A percentile compares a stretch with the other conserved stretches of the same genome.
These are phyloP conservation scores for Babesia caballi DNA, from an alignment of 169 alveolate genomes.

Conservation along the genomic window DNA sequence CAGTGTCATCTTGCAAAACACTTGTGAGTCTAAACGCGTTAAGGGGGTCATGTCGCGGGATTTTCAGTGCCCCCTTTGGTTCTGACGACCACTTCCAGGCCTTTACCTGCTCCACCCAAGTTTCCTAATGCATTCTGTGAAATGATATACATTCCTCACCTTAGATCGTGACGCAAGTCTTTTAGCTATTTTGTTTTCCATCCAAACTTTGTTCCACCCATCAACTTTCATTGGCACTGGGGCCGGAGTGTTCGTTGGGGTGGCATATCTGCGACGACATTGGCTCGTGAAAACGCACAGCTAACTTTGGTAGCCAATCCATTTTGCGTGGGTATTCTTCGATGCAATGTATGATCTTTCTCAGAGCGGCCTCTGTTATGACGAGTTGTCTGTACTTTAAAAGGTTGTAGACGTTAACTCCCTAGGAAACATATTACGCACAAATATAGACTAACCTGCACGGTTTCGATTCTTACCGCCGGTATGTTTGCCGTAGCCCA, in stretches of 20 bases:
- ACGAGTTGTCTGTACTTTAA: conserved; percentile 81
- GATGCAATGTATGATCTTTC: conserved; percentile 73
- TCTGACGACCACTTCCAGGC: conserved; percentile 82
- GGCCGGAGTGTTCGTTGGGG: conserved; percentile 80
- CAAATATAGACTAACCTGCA: conserved; percentile 55
- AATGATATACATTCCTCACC: not conserved
- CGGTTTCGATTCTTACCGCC: conserved; percentile 78
- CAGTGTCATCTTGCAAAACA: conserved; percentile 26
- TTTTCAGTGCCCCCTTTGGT: conserved; percentile 73
- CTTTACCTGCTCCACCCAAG: conserved; percentile 70
- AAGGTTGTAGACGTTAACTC: conserved; percentile 76
- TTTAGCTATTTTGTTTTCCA: conserved; percentile 60
- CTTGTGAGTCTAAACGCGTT: conserved; percentile 63
- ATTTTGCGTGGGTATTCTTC: conserved; percentile 76
- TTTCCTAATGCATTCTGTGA: conserved; percentile 57
- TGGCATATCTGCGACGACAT: conserved; percentile 65
- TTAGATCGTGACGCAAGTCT: conserved; percentile 34
- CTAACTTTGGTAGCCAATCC: conserved; percentile 78
- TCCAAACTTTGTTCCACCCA: conserved; percentile 82
- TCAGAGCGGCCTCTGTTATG: conserved; percentile 81
- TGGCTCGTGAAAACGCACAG: too few relatives aligned
- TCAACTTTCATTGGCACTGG: conserved; percentile 76
- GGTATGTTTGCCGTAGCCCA: conserved; percentile 87
- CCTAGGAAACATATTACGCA: conserved; percentile 4
- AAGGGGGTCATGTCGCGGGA: conserved; percentile 71